Conservation (phyloP, 805 yeast species). For the Cyberlindnera galapagoensis region DNA sequence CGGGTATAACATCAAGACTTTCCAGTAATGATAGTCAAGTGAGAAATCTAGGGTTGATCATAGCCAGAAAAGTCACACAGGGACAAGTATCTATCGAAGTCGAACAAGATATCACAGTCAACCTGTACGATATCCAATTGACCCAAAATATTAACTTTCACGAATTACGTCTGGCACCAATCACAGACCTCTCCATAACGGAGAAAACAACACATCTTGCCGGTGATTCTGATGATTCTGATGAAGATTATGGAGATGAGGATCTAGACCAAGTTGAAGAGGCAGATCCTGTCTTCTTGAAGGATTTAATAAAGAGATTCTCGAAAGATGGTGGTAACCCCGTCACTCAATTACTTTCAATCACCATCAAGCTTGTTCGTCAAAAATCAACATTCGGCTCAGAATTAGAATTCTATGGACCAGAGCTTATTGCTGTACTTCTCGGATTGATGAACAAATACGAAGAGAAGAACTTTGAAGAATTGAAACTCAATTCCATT, state of each 20-base stretch:
- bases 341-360: slow-evolving; percentile 35
- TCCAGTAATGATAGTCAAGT: slow-evolving; percentile 39
- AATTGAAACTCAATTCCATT: slow-evolving; percentile 56
- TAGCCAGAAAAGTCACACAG: slow-evolving; percentile 43
- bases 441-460: slow-evolving; percentile 50
- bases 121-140: slow-evolving; percentile 1
- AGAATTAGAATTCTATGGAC: slow-evolving; percentile 55
- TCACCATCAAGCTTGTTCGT: slow-evolving; percentile 49
- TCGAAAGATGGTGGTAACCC: slow-evolving; percentile 37
- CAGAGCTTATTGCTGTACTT: slow-evolving; percentile 44
- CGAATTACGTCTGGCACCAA: slow-evolving; percentile 9
- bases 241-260: slow-evolving; percentile 26
- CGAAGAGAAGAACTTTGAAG: slow-evolving; percentile 54
- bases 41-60: slow-evolving; percentile 47
- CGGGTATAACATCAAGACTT: slow-evolving; percentile 48
- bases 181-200: slow-evolving; percentile 8
- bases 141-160: slow-evolving; percentile 10
- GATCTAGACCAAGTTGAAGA: slow-evolving; percentile 21
- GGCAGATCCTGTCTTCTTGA: slow-evolving; percentile 62
- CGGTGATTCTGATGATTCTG: slow-evolving; percentile 23
- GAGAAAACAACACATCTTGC: slow-evolving; percentile 14
- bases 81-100: slow-evolving; percentile 25
- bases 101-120: slow-evolving; percentile 15
- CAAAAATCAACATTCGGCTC: slow-evolving; percentile 54
- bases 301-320: slow-evolving; percentile 60